Base-by-base conservation (phyloP, 352 stramenopile species). In the Phytophthora pinifolia region DNA sequence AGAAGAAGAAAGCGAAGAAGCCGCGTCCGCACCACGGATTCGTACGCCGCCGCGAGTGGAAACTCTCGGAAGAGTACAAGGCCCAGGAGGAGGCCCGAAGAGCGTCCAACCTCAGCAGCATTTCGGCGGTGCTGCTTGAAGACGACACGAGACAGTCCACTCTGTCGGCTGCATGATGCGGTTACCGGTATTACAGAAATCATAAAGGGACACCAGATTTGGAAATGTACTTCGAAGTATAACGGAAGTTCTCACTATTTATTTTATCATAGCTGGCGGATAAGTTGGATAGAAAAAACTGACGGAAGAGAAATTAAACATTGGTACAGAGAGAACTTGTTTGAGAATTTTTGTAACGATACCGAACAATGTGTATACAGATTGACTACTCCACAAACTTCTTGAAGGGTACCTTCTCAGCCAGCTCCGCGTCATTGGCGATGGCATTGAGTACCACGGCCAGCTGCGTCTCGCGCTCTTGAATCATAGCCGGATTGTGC, bases 41-140 rank as follows among this genome's bases (percentile, higher is more conserved):
- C 33, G 81, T 92, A 35, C 79, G 81, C 27, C 79, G 81, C 15
- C 81, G 81, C 41, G 63, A 92, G 63, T 92, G 81, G 81, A 69
- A 76, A 9, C 59, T 92, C 3, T 85, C 79, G 6, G 75, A 83
- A 13, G 70, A 76, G 44, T 88, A 85, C 65, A 72, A 77, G 47
- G 54, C 74, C 0, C 53, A 86, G 32, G 51, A 65, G 13, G 62
- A 76, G 43, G 59, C 63, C 27, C 57, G 59, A 6, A 50, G 55
- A 9, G 46, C 61, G 9, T 73, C 59, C 6, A 60, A 67, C 25
- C 22, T 79, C 44, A 76, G 74, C 46, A 67, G 51, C 41, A 58
- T 72, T 57, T 82, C 70, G 20, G 62, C 59, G 15, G 60, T 70
- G 38, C 59, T 65, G 6, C 53, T 76, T 35, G 62, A 82, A 29